These are phyloP conservation scores for Aegilops umbellulata DNA, from an alignment of 176 grass and related monocot genomes.

Conservation along the genomic window DNA sequence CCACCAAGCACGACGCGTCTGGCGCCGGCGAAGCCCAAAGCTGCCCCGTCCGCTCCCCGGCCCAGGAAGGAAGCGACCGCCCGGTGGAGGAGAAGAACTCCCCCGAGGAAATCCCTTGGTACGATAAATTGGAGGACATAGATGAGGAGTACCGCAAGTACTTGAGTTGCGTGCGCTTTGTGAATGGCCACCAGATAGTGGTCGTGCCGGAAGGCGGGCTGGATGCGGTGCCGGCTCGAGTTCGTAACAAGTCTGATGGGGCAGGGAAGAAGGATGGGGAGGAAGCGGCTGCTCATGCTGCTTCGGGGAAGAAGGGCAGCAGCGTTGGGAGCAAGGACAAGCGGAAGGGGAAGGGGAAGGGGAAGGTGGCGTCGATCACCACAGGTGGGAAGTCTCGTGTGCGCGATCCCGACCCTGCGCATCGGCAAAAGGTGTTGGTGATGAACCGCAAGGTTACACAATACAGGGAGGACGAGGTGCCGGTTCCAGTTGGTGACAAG, in stretches of 20 bases:
- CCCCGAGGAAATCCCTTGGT: not conserved
- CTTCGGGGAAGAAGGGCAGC: not conserved
- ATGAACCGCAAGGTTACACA: too few species aligned
- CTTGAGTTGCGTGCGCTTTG: constrained; percentile 20
- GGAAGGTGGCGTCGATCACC: too few species aligned
- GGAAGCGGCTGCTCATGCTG: not conserved
- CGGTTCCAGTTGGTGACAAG: too few species aligned
- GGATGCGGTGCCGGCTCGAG: not conserved
- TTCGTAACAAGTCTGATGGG: not conserved
- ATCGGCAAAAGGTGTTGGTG: too few species aligned
- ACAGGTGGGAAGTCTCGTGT: too few species aligned
- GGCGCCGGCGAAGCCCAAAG: not conserved
- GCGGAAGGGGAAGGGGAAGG: too few species aligned
- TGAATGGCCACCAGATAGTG: constrained; percentile 17
- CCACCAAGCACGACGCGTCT: constrained; percentile 30
- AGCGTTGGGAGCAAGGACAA: not conserved
- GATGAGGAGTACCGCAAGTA: constrained; percentile 51
- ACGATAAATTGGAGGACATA: not conserved
- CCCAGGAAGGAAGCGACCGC: too few species aligned
- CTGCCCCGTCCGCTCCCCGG: not conserved
- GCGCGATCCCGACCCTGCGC: too few species aligned
- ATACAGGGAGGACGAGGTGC: too few species aligned
- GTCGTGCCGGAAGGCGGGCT: not conserved
- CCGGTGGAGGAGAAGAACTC: not conserved
- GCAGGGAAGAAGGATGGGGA: not conserved